Evolutionary conservation across 2,329 filamentous ascomycete species (phyloP).

Genomic region (Phialocephala sp.): DNA sequence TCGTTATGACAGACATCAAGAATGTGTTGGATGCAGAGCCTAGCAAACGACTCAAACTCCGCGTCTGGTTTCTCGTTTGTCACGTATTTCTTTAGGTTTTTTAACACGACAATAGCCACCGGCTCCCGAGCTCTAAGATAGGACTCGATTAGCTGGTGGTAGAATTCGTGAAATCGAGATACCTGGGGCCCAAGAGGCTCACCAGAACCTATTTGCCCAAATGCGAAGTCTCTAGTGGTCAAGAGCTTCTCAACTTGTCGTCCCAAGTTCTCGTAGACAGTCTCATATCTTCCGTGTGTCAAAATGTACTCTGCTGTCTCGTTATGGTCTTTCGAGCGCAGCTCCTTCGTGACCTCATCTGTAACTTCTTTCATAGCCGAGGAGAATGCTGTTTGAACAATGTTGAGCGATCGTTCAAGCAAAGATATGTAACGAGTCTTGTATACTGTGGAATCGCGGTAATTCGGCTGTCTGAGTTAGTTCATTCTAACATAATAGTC

Average conservation of each 20-base stretch:
- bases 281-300: slow-evolving; percentile 70
- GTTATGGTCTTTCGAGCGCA: slow-evolving; percentile 68
- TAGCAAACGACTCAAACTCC: slow-evolving; percentile 41
- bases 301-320: slow-evolving; percentile 75
- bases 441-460: slow-evolving; percentile 87
- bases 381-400: slow-evolving; percentile 50
- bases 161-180: slow-evolving; percentile 65
- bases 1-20: slow-evolving; percentile 44
- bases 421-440: slow-evolving; percentile 85
- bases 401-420: slow-evolving; percentile 68
- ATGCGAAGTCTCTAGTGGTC: slow-evolving; percentile 44
- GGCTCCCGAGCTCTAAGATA: slow-evolving; percentile 51
- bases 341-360: slow-evolving; percentile 64
- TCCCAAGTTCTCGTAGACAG: slow-evolving; percentile 59
- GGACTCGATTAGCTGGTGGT: slow-evolving; percentile 56
- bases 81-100: slow-evolving; percentile 58
- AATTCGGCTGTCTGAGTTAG: slow-evolving; percentile 63
- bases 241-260: slow-evolving; percentile 66
- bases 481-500: neutral
- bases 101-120: slow-evolving; percentile 61
- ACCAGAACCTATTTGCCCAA: slow-evolving; percentile 70
- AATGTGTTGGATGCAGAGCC: slow-evolving; percentile 39
- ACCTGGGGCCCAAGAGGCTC: slow-evolving; percentile 64
- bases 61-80: slow-evolving; percentile 36
- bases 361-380: slow-evolving; percentile 1